Conservation (phyloP, 2,329 filamentous ascomycete species). For the Penicillium sp. region DNA sequence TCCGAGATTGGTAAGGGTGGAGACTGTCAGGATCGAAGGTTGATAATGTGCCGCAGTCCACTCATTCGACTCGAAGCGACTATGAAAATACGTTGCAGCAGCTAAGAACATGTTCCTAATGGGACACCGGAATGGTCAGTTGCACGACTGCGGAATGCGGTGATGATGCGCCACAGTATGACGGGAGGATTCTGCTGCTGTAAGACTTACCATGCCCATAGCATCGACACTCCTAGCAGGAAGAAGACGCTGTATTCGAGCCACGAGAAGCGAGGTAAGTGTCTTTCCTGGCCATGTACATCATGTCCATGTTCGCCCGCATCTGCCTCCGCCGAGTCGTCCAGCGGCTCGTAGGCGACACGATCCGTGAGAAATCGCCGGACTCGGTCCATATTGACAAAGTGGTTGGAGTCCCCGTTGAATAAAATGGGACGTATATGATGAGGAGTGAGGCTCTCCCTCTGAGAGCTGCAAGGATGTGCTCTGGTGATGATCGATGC, state of each 20-base stretch:
- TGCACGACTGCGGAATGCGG: background rate
- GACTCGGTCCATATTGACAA: conserved; percentile 37
- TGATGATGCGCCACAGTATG: background rate
- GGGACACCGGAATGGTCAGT: background rate
- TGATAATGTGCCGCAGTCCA: conserved; percentile 83
- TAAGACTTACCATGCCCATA: conserved; percentile 83
- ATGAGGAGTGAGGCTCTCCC: background rate
- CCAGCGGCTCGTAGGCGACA: conserved; percentile 36
- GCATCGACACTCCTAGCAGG: conserved; percentile 86
- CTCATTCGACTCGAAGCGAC: conserved; percentile 70
- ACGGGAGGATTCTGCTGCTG: background rate
- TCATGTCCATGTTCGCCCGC: conserved; percentile 32
- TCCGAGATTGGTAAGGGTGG: conserved; percentile 77
- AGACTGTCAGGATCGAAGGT: conserved; percentile 82
- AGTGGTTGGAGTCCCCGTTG: background rate
- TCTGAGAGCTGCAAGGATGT: background rate
- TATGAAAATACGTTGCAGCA: conserved; percentile 88
- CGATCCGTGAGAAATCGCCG: conserved; percentile 36
- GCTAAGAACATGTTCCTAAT: conserved; percentile 96
- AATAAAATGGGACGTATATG: background rate
- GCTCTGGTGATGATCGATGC: background rate
- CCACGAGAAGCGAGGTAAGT: conserved; percentile 67
- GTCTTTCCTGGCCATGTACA: conserved; percentile 12
- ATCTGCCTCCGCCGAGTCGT: conserved; percentile 30
- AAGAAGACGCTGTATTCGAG: conserved; percentile 83